Evolutionary conservation across 495 filamentous ascomycete genomes (phyloP).

Genomic region (Diplogelasinospora grovesii): DNA sequence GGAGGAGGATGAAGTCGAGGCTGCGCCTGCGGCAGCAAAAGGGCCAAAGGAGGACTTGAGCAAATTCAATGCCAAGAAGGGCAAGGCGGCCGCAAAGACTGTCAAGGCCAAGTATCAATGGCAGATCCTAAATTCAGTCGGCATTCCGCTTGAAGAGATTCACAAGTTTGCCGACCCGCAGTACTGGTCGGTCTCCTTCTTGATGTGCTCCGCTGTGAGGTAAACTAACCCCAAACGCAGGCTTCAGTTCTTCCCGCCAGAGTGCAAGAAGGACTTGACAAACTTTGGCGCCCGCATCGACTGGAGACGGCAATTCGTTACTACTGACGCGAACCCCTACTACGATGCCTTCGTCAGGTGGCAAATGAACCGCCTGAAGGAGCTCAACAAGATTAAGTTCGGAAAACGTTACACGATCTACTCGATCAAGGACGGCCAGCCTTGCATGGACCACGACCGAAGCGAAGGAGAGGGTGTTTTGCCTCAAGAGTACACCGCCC

Average conservation of each 20-base stretch:
- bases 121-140: conserved; percentile 62
- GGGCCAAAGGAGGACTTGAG: conserved; percentile 82
- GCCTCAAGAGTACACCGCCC: conserved; percentile 84
- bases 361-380: conserved; percentile 92
- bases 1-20: conserved; percentile 18
- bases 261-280: conserved; percentile 72
- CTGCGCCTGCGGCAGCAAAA: no score
- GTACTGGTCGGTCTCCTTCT: conserved; percentile 60
- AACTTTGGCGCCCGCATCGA: conserved; percentile 83
- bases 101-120: conserved; percentile 69
- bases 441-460: conserved; percentile 96
- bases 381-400: conserved; percentile 89
- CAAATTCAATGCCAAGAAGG: conserved; percentile 91
- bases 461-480: conserved; percentile 84
- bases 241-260: conserved; percentile 70
- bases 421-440: conserved; percentile 92
- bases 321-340: conserved; percentile 94
- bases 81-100: conserved; percentile 85
- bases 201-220: background rate
- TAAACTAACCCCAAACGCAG: conserved; percentile 61
- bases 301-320: conserved; percentile 87
- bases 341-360: conserved; percentile 94
- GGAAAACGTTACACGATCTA: conserved; percentile 93
- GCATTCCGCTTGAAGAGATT: conserved; percentile 74
- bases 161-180: conserved; percentile 82